Evolutionary conservation across 2,329 filamentous ascomycete genomes (phyloP).

Genomic region (Trichoderma koningiopsis): DNA sequence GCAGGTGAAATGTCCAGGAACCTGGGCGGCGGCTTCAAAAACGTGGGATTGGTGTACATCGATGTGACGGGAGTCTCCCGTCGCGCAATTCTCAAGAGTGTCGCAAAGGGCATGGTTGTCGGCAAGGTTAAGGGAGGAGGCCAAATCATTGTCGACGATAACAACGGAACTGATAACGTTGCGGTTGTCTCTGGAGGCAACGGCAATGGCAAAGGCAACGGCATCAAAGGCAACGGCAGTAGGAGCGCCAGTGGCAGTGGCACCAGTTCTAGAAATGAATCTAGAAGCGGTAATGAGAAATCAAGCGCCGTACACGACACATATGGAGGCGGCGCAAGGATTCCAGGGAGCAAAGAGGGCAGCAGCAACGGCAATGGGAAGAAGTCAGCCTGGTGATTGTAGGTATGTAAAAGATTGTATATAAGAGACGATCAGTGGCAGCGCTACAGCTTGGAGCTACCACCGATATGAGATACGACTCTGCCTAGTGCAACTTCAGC

Average conservation of each 20-base stretch:
- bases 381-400: conserved; percentile 32
- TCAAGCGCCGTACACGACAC: conserved; percentile 30
- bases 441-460: not conserved
- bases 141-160: conserved; percentile 71
- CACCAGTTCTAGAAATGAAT: conserved; percentile 28
- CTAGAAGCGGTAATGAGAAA: conserved; percentile 6
- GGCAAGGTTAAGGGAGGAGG: conserved; percentile 75
- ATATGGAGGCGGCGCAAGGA: conserved; percentile 35
- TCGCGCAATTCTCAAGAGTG: conserved; percentile 86
- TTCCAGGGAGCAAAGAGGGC: conserved; percentile 34
- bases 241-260: conserved; percentile 26
- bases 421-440: not conserved
- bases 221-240: conserved; percentile 16
- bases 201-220: conserved; percentile 28
- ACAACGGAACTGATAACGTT: conserved; percentile 32
- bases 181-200: conserved; percentile 32
- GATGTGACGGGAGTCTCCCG: conserved; percentile 92
- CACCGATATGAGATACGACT: conserved; percentile 7
- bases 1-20: conserved; percentile 76
- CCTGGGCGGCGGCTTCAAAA: conserved; percentile 86
- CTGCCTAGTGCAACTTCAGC: not conserved
- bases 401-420: not conserved
- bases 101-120: conserved; percentile 95
- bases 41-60: conserved; percentile 95
- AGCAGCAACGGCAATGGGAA: conserved; percentile 35